Evolutionary conservation across 306 rosid genomes (phyloP), one percentile per base, ranked within the genome.

Genomic region (Lablab purpureus): DNA sequence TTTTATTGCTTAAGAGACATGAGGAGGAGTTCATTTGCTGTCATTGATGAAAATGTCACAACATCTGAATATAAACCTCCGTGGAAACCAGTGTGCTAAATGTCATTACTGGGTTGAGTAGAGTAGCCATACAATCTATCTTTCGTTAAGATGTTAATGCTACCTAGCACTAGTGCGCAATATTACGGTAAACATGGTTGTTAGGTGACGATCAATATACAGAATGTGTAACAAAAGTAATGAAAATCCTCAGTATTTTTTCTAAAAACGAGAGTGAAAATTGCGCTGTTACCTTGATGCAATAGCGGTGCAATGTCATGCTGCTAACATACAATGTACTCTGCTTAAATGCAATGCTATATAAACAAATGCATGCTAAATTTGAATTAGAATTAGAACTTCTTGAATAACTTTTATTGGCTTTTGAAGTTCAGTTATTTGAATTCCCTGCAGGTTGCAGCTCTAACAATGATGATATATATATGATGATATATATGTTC

Each of bases 1-100:
- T 60, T 82, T 76, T 75, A 46, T 50, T 88, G 71, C 86, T 41
- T 86, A 69, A 83, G 60, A 64, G 59, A 62, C 43, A 22, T 7
- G 21, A 14, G 41, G 36, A 58, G 37, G 21, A 18, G 66, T 36
- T 30, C 37, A 47, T 81, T 60, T 15, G 52, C 17, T 67, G 60
- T n/a, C 18, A 46, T 46, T 36, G 21, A 49, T 40, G 80, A 66
- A 73, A 32, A 56, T 69, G 65, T 73, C 45, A 25, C 52, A 71
- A 45, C 22, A 51, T 21, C 50, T 52, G 58, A 41, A n/a, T 17
- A 60, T 27, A 63, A 58, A 43, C 59, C 28, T 59, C 30, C 6
- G 8, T 17, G 45, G 45, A 41, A 51, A 74, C 18, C 28, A 54
- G 67, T 30, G 67, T 30, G 54, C 14, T 8, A 37, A 71, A 73